phyloP scores from a whole-genome alignment of 2,329 filamentous ascomycete species.

The Aspergillus ruber region DNA sequence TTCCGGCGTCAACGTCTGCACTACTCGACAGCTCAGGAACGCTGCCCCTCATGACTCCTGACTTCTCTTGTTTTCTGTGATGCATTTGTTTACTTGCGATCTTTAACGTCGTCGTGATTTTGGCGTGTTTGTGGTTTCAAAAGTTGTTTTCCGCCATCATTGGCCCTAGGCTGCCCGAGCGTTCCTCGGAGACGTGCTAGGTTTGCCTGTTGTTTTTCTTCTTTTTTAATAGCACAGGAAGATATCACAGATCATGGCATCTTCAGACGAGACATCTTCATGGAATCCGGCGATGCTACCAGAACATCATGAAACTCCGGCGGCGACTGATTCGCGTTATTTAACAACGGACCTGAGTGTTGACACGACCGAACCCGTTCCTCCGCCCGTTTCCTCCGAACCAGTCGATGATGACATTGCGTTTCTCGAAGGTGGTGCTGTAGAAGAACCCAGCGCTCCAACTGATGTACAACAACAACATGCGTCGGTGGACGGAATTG shows the following conservation, averaged over 20 bases:
- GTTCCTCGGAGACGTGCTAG: conserved; percentile 24
- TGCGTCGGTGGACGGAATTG: not conserved
- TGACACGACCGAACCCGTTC: not conserved
- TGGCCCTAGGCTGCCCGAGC: conserved; percentile 14
- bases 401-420: not conserved
- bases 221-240: conserved; percentile 2
- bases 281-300: conserved; percentile 54
- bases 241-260: conserved; percentile 19
- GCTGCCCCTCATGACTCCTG: conserved; percentile 3
- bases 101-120: conserved; percentile 8
- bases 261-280: conserved; percentile 10
- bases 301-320: conserved; percentile 23
- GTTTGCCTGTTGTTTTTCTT: conserved; percentile 9
- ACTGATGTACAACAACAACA: not conserved
- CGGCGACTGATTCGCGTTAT: conserved; percentile 10
- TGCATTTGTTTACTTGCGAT: conserved; percentile 1
- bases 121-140: not conserved
- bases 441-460: not conserved
- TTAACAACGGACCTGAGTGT: conserved; percentile 4
- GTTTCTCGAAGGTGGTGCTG: not conserved
- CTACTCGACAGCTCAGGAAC: not conserved
- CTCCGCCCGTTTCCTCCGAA: not conserved
- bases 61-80: conserved; percentile 1
- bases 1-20: conserved; percentile 1
- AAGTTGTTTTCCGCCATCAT: conserved; percentile 11